A percentile compares a stretch with the other conserved stretches of the same genome.
phyloP scores from a whole-genome alignment of 2,329 filamentous ascomycete species.

The Neofusicoccum kwambonambiense region DNA sequence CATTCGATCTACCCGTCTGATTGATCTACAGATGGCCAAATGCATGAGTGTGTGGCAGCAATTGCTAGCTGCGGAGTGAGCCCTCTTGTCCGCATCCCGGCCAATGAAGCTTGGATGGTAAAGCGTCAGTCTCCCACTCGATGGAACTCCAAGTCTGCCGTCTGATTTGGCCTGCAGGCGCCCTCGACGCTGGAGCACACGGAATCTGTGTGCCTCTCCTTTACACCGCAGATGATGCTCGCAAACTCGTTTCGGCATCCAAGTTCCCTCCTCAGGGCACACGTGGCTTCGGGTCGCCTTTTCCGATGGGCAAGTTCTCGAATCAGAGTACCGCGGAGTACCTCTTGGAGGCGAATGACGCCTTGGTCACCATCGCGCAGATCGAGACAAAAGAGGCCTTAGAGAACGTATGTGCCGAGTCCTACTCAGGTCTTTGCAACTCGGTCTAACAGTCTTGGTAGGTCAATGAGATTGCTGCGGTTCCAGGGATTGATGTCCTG shows the following conservation, averaged over 20 bases:
- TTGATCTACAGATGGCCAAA: slow-evolving; percentile 42
- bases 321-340: slow-evolving; percentile 48
- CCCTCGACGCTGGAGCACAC: slow-evolving; percentile 60
- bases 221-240: slow-evolving; percentile 54
- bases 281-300: slow-evolving; percentile 58
- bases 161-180: slow-evolving; percentile 35
- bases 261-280: slow-evolving; percentile 57
- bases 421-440: not conserved
- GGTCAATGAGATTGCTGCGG: slow-evolving; percentile 49
- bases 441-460: slow-evolving; percentile 28
- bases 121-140: slow-evolving; percentile 45
- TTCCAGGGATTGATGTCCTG: slow-evolving; percentile 54
- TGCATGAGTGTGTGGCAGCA: slow-evolving; percentile 57
- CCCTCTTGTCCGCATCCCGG: slow-evolving; percentile 50
- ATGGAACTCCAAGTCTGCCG: not conserved
- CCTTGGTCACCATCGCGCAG: slow-evolving; percentile 51
- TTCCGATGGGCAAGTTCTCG: slow-evolving; percentile 49
- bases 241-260: slow-evolving; percentile 50
- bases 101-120: slow-evolving; percentile 62
- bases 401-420: slow-evolving; percentile 25
- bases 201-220: slow-evolving; percentile 57
- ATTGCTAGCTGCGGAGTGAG: slow-evolving; percentile 45
- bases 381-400: slow-evolving; percentile 47
- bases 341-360: slow-evolving; percentile 54
- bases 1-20: not conserved